Base-by-base conservation (phyloP, 176 grass and related monocot species). In the Olyra latifolia region DNA sequence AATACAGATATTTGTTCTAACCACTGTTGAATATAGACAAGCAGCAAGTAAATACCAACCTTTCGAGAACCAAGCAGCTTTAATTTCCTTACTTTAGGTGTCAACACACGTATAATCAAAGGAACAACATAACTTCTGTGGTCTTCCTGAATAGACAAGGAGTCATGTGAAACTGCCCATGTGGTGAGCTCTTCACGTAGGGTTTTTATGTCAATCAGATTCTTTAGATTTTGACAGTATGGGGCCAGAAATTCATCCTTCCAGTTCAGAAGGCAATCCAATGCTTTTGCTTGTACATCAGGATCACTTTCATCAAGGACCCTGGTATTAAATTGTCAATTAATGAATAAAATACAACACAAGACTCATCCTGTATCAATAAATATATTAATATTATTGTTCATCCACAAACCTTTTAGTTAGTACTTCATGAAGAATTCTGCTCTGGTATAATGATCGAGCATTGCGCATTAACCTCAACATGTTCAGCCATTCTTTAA, bases 401-500 rank as follows among this genome's bases (percentile, higher is more conserved):
- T 75, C 50, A 80, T 64, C 63, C 14, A 27, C 80, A 69, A 86
- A 98, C 89, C 95, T 98, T 91, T 85, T 84, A 55, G 75, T 69
- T 66, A 98, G 71, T 85, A 98, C 81, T 87, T 94, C 88, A 78
- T 85, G 85, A 75, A 98, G 86, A 85, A 85, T 82, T 53, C 79
- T 82, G 86, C 92, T 93, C 23, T 79, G 82, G 66, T 90, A 94
- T 72, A 98, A 92, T 19, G 95, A 98, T 66, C 83, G 68, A 75
- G 95, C 90, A 98, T 94, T 92, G 25, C 54, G 86, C 92, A 94
- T 93, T 78, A 75, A 76, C 83, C 73, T 84, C 40, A 98, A 76
- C 73, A 98, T 47, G 59, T 91, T 94, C 86, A 98, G 67, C 95
- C 95, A 98, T 87, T 98, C 95, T 87, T 91, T 94, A 25, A 98